Evolutionary conservation across 1,284 basidiomycete genomes (phyloP).

Genomic region (Naganishia albida): DNA sequence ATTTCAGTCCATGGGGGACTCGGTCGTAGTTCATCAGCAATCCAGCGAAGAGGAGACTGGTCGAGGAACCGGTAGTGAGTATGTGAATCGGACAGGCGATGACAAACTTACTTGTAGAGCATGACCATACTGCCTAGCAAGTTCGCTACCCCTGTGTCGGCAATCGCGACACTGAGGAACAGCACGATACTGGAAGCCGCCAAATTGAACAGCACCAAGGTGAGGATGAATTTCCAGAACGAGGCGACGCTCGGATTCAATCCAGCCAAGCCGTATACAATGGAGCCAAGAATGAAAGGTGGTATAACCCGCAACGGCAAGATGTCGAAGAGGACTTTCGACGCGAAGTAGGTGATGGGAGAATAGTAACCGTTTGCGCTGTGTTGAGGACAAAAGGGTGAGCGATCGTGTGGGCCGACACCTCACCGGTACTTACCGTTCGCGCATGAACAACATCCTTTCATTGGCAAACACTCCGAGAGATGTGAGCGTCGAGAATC

Average conservation of each 20-base stretch:
- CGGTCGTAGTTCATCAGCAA: conserved; percentile 90
- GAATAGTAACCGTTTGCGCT: conserved; percentile 97
- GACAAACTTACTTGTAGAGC: conserved; percentile 86
- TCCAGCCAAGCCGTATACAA: conserved; percentile 89
- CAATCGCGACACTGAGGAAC: conserved; percentile 82
- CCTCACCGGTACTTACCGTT: conserved; percentile 64
- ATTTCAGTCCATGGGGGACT: conserved; percentile 69
- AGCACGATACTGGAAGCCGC: conserved; percentile 89
- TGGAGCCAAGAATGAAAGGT: conserved; percentile 88
- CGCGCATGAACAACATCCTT: conserved; percentile 91
- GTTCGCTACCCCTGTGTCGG: conserved; percentile 82
- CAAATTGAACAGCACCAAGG: conserved; percentile 90
- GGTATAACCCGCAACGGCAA: conserved; percentile 90
- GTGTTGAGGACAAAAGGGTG: conserved; percentile 26
- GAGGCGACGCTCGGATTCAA: conserved; percentile 82
- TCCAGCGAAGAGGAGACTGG: conserved; percentile 88
- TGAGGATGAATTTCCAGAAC: conserved; percentile 98
- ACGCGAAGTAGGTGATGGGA: conserved; percentile 90
- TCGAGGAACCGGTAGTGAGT: not conserved
- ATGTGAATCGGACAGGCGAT: not conserved
- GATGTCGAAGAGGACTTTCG: conserved; percentile 95
- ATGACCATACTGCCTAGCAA: conserved; percentile 91
- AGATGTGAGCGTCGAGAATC: conserved; percentile 92
- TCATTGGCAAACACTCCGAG: conserved; percentile 91
- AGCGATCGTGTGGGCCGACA: not conserved